phyloP scores from a whole-genome alignment of 352 stramenopile species.

The Pythium sukuiense region DNA sequence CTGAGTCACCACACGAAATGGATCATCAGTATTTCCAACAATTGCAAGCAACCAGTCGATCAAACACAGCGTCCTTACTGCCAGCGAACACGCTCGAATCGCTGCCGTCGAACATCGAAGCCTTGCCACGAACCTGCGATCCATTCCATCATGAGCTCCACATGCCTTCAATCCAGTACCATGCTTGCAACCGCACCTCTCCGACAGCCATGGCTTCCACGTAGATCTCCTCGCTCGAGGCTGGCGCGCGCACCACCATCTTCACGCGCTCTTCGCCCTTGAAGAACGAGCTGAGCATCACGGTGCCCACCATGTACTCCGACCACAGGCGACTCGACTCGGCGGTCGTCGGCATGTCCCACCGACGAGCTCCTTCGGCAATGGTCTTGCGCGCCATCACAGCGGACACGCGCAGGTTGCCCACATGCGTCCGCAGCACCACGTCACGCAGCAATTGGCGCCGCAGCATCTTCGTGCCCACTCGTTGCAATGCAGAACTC shows the following conservation, averaged over 20 bases:
- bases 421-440: constrained; percentile 71
- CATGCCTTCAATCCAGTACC: neutral
- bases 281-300: constrained; percentile 87
- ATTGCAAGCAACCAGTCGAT: neutral
- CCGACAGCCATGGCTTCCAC: constrained; percentile 76
- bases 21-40: neutral
- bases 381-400: constrained; percentile 65
- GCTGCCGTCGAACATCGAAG: constrained; percentile 32
- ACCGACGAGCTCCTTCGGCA: constrained; percentile 55
- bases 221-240: constrained; percentile 70
- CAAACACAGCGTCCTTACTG: constrained; percentile 4
- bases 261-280: constrained; percentile 88
- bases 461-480: constrained; percentile 21
- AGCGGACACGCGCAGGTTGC: constrained; percentile 78
- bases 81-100: constrained; percentile 21
- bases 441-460: constrained; percentile 50
- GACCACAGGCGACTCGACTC: constrained; percentile 66
- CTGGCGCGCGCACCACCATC: constrained; percentile 59
- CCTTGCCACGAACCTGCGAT: constrained; percentile 56
- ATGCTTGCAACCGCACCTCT: constrained; percentile 39
- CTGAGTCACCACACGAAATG: constrained; percentile 3
- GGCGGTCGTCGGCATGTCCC: constrained; percentile 43
- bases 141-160: neutral
- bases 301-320: constrained; percentile 86
- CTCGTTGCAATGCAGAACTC: constrained; percentile 6